Base-by-base conservation (phyloP, 106 monocot species). In the Dactylorhiza incarnata region DNA sequence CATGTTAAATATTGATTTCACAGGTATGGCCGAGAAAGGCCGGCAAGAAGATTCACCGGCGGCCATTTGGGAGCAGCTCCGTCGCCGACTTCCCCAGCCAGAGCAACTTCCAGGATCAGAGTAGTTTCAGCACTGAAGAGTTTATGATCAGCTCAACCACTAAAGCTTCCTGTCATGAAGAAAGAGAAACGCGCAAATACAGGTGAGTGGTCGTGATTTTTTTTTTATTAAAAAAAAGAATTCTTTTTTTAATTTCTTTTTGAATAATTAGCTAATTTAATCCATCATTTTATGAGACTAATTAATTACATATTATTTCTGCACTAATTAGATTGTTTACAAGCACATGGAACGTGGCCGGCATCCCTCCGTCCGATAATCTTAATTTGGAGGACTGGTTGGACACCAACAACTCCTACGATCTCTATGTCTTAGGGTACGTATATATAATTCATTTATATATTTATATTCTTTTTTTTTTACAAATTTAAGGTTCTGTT, bases 391-490 rank as follows among this genome's bases (percentile, higher is more conserved):
- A 84, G 19, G 87, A 93, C 45, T 93, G 89, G 93, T 77, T 93
- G 9, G 89, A 87, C 73, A 82, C 76, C 0, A 54, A 62, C 5
- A 78, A 80, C 23, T 79, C 68, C 49, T 89, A 86, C 50, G 93
- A 93, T 78, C 81, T 93, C 55, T 89, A 89, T 59, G 87, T 89
- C 72, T 80, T 93, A 48, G 93, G 93, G 93, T 92, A 86, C 20
- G 59, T 59, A 6, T 19, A 7, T 59, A 15, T 59, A 7, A 3
- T 8, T 3, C 11, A 66, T 66, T 29, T 24, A 37, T 12, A 24
- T 17, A 25, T 24, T 26, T 1, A 26, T 66, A 1, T 26, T 66
- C 26, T 1, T 9, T n/a, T 37, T 37, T 0, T 37, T 37, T 37
- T 37, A 37, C 37, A 37, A 37, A 37, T 37, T 29, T 29, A 29